Evolutionary conservation across 208 protist genomes (phyloP), one percentile per base, ranked within the genome.

Genomic region (Acanthamoeba polyphaga): DNA sequence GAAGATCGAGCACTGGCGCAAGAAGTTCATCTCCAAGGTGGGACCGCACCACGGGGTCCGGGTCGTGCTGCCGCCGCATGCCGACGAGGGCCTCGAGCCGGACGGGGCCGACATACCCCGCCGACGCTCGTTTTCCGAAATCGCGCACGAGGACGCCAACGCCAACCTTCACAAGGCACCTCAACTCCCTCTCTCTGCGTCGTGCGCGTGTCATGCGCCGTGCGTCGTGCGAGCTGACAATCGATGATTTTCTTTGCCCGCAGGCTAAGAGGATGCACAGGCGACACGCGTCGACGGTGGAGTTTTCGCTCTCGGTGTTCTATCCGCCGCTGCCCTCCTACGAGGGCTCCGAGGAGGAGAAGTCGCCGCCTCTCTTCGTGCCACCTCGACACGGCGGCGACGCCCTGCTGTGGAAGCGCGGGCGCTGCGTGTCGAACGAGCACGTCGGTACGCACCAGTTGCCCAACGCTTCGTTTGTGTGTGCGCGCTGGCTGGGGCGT

Each of bases 251-350:
- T 13, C 17, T 22, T 66, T n/a, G 60, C 60, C 15, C 24, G 60
- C 46, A 84, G 74, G 32, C 74, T 8, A 84, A 84, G 74, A 8
- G 19, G 38, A 53, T 53, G 74, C 74, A 84, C 32, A 84, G 38
- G 9, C 34, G 74, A 6, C 74, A 62, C 19, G 55, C 84, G 17
- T 91, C 84, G 17, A 91, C 84, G 34, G 55, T 91, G 24, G 84
- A 91, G 84, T 68, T 68, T 8, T 62, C 89, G n/a, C 62, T 93
- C 12, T 93, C 89, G 12, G 66, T 93, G n/a, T 93, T 93, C 53
- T 93, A 93, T 53, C 49, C 89, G 29, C 89, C 89, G 17, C 68
- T 93, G 64, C 89, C 89, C 13, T 80, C 64, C 34, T 93, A 93
- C 46, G 89, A 93, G 43, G 66, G 89, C 34, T 80, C 64, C 19